Conservation (phyloP, 2,329 filamentous ascomycete genomes). For the Penicillium aurantiogriseum region DNA sequence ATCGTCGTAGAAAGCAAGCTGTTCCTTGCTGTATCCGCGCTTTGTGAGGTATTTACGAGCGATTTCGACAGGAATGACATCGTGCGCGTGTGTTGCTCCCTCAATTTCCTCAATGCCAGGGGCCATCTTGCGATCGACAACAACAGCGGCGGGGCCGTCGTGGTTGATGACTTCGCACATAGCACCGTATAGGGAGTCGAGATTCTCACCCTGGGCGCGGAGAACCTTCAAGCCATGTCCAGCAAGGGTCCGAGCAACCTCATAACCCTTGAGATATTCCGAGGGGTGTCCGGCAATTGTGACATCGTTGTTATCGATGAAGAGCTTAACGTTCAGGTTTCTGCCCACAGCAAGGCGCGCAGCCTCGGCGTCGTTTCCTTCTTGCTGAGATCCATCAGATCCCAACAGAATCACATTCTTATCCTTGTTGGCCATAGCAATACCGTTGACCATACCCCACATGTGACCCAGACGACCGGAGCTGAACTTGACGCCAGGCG, state of each 20-base stretch:
- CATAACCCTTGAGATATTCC: slow-evolving; percentile 40
- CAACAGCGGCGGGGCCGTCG: slow-evolving; percentile 35
- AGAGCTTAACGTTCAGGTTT: slow-evolving; percentile 40
- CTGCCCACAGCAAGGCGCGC: slow-evolving; percentile 40
- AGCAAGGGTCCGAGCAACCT: slow-evolving; percentile 32
- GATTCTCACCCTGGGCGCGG: slow-evolving; percentile 36
- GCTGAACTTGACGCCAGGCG: slow-evolving; percentile 42
- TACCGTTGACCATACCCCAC: slow-evolving; percentile 42
- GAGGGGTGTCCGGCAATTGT: slow-evolving; percentile 44
- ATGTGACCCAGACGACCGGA: slow-evolving; percentile 43
- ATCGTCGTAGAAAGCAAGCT: slow-evolving; percentile 37
- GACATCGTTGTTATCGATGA: slow-evolving; percentile 44
- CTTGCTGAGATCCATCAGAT: slow-evolving; percentile 44
- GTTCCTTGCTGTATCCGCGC: slow-evolving; percentile 36
- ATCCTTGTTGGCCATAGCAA: slow-evolving; percentile 38
- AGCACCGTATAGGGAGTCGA: slow-evolving; percentile 37
- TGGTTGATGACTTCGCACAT: slow-evolving; percentile 34
- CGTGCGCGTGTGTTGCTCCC: slow-evolving; percentile 37
- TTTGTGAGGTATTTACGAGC: slow-evolving; percentile 39
- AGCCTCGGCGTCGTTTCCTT: slow-evolving; percentile 44
- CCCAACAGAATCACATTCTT: slow-evolving; percentile 40
- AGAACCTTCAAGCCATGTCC: slow-evolving; percentile 41
- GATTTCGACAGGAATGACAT: slow-evolving; percentile 39
- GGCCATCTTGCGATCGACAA: slow-evolving; percentile 38
- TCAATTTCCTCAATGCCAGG: slow-evolving; percentile 39